Evolutionary conservation across 495 filamentous ascomycete species (phyloP), one percentile per base, ranked within the genome.

Genomic region (Xylaria cubensis): DNA sequence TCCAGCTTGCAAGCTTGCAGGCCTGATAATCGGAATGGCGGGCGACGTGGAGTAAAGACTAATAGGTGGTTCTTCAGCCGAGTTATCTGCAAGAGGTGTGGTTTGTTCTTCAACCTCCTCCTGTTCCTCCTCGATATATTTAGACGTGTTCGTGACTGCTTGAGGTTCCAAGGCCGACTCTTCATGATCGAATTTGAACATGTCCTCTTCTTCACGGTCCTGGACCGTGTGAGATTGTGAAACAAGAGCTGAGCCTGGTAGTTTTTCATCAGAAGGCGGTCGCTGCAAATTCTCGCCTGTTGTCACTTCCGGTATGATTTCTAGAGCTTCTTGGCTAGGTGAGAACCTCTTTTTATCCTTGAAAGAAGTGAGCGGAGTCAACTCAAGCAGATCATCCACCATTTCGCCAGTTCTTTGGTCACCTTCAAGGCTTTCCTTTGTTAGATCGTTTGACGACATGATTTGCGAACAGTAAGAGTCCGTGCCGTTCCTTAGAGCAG

Each of bases 141-240:
- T 77, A 29, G 51, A 36, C 58, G 12, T 46, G 55, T 29, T 13
- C 21, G 15, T 66, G 32, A 32, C 59, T 68, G 19, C n/a, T 44
- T 63, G 62, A 53, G 69, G 21, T 12, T 50, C 56, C 3, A 36
- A 65, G 36, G 36, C 61, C 24, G 63, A 42, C 19, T 61, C 56
- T 3, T 67, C 74, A 19, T 67, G 62, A 2, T 80, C 79, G 53
- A 80, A 80, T 8, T 72, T 70, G 51, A 80, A 80, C 72, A 78
- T 67, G 12, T 74, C 75, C 58, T 80, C 80, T 64, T 82, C 73
- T 59, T 76, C 74, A 34, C 61, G 42, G 8, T 41, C 26, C 50
- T 36, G 46, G 41, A 12, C 41, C 42, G 46, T 15, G 26, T 19
- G 39, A 32, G 51, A 15, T 32, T 48, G 29, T 32, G 65, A 34